These are phyloP conservation scores for Phytophthora pisi DNA, from an alignment of 352 stramenopile species.

Conservation along the genomic window DNA sequence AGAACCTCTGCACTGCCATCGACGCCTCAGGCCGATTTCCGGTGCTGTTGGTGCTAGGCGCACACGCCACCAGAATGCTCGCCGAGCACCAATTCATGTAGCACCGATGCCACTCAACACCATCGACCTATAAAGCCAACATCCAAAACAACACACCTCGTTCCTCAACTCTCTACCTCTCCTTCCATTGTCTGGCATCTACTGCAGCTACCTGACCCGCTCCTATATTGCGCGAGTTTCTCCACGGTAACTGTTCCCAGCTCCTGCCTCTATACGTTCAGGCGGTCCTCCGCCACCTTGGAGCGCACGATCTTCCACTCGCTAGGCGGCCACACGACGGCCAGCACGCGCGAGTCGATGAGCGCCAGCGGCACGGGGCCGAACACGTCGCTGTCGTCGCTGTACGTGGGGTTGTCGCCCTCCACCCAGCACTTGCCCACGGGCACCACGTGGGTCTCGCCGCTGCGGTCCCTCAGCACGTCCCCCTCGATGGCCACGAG, in stretches of 20 bases:
- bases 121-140: not conserved
- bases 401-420: constrained; percentile 76
- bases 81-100: not conserved
- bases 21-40: not conserved
- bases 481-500: constrained; percentile 81
- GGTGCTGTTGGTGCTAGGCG: not conserved
- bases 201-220: not conserved
- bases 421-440: constrained; percentile 88
- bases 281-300: constrained; percentile 53
- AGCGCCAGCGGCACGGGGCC: constrained; percentile 80
- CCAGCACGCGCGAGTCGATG: constrained; percentile 78
- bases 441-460: constrained; percentile 49
- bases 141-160: constrained; percentile 1
- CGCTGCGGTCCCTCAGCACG: constrained; percentile 58
- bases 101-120: not conserved
- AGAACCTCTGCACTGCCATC: not conserved
- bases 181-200: not conserved
- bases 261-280: constrained; percentile 49
- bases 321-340: constrained; percentile 77
- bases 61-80: not conserved
- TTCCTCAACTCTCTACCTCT: not conserved
- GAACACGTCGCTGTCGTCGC: constrained; percentile 82
- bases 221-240: constrained; percentile 9
- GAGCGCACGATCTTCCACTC: constrained; percentile 66
- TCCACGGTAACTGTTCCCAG: constrained; percentile 12